A percentile compares a stretch with the other conserved stretches of the same genome.
These are phyloP conservation scores for Cerrena zonata DNA, from an alignment of 1,284 basidiomycete species.

Conservation along the genomic window DNA sequence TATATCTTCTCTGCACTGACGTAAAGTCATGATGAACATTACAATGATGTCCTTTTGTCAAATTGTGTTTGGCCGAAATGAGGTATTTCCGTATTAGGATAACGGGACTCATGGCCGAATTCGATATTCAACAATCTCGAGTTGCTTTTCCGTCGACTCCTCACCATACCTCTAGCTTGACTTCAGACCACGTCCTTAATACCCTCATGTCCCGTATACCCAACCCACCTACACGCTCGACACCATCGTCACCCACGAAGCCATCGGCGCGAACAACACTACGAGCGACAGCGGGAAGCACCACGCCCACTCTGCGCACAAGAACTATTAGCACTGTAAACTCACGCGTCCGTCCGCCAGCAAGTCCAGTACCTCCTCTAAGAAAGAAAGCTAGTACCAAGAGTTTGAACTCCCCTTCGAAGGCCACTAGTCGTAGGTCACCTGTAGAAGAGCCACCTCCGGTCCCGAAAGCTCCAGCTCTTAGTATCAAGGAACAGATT, in stretches of 20 bases:
- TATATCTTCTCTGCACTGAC: no score
- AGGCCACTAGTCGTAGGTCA: conserved; percentile 4
- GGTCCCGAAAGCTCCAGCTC: conserved; percentile 27
- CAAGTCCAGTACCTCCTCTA: conserved; percentile 20
- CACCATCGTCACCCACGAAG: conserved; percentile 24
- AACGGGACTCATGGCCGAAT: no score
- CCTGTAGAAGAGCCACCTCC: conserved; percentile 23
- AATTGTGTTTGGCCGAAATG: no score
- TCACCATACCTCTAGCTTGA: background rate
- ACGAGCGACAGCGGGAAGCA: conserved; percentile 8
- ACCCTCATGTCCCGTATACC: conserved; percentile 46
- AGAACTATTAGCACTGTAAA: conserved; percentile 8
- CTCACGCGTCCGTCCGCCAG: conserved; percentile 14
- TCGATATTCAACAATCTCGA: no score
- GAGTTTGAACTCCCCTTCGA: conserved; percentile 9
- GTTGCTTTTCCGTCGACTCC: no score
- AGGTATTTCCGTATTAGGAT: no score
- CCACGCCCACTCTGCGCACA: conserved; percentile 9
- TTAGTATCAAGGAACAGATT: conserved; percentile 69
- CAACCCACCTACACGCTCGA: conserved; percentile 31
- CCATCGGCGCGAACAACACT: conserved; percentile 8
- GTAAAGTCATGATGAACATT: no score
- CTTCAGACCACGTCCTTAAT: no score
- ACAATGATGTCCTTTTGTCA: no score
- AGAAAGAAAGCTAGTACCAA: conserved; percentile 11